These are phyloP conservation scores for Taphrina wiesneri DNA, from an alignment of 1,139 yeast species.

Conservation along the genomic window DNA sequence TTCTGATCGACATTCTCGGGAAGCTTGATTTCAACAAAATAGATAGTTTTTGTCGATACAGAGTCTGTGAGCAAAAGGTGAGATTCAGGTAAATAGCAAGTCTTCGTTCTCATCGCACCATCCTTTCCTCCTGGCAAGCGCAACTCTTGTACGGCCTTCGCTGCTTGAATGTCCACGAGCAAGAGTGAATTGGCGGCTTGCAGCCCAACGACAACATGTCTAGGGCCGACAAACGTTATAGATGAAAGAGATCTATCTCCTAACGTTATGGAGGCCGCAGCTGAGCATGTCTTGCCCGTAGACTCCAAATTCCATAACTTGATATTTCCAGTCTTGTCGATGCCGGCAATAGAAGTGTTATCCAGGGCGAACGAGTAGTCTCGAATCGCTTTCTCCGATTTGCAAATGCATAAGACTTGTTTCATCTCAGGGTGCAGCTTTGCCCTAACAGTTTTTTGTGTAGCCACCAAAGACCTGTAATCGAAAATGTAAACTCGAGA, in stretches of 20 bases:
- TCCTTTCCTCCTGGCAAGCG: slow-evolving; percentile 3
- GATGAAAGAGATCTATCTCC: slow-evolving; percentile 2
- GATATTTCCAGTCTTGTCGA: slow-evolving; percentile 15
- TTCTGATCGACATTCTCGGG: background rate
- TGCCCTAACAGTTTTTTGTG: background rate
- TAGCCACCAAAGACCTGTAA: background rate
- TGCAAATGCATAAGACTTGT: slow-evolving; percentile 14
- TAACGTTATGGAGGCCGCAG: background rate
- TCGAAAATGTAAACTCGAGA: slow-evolving; percentile 13
- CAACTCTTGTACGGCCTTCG: slow-evolving; percentile 5
- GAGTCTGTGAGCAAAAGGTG: background rate
- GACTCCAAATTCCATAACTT: slow-evolving; percentile 17
- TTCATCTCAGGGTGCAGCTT: slow-evolving; percentile 12
- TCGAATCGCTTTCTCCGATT: slow-evolving; percentile 14
- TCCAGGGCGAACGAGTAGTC: slow-evolving; percentile 14
- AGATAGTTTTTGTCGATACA: background rate
- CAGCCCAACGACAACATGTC: slow-evolving; percentile 2
- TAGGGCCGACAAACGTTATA: background rate
- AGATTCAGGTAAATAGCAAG: background rate
- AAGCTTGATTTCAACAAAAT: background rate
- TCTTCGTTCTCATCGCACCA: background rate
- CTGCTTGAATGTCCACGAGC: slow-evolving; percentile 11
- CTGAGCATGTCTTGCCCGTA: background rate
- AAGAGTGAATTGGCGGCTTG: background rate
- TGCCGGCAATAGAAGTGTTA: slow-evolving; percentile 4